phyloP scores from a whole-genome alignment of 1,139 yeast genomes.

The Nematodospora anomalae region DNA sequence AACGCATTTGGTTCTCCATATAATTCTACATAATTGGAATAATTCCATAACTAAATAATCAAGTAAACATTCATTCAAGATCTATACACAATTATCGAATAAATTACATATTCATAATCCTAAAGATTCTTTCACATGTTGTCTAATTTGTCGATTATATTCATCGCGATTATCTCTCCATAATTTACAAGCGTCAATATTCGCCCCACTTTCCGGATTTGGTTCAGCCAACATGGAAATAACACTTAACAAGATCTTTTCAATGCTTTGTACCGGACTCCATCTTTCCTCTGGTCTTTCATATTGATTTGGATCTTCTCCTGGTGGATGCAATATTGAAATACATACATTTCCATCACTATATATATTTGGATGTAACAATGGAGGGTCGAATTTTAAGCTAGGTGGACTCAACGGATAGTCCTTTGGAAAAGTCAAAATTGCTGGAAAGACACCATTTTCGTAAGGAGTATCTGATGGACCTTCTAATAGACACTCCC shows the following conservation, averaged over 20 bases:
- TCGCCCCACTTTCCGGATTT: constrained; percentile 94
- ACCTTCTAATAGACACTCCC: constrained; percentile 93
- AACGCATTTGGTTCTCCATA: background rate
- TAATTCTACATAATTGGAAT: no score
- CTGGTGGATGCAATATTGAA: constrained; percentile 91
- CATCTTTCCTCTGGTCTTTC: constrained; percentile 95
- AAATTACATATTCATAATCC: no score
- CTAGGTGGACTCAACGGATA: constrained; percentile 92
- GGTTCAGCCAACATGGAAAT: constrained; percentile 98
- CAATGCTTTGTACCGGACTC: constrained; percentile 97
- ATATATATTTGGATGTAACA: constrained; percentile 90
- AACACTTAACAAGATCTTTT: constrained; percentile 87
- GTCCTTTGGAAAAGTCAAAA: constrained; percentile 78
- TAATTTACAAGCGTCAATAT: constrained; percentile 91
- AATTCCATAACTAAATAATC: no score
- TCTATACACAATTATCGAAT: no score
- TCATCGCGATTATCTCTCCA: constrained; percentile 83
- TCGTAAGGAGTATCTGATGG: constrained; percentile 94
- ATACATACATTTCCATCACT: constrained; percentile 95
- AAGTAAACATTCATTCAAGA: no score
- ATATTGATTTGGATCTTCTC: constrained; percentile 95
- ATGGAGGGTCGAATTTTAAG: constrained; percentile 78
- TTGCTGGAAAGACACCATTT: constrained; percentile 89
- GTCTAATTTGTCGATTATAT: constrained; percentile 63
- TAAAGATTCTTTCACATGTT: constrained; percentile 64